Evolutionary conservation across 1,284 basidiomycete genomes (phyloP).

Genomic region (Pulveroboletus sp.): DNA sequence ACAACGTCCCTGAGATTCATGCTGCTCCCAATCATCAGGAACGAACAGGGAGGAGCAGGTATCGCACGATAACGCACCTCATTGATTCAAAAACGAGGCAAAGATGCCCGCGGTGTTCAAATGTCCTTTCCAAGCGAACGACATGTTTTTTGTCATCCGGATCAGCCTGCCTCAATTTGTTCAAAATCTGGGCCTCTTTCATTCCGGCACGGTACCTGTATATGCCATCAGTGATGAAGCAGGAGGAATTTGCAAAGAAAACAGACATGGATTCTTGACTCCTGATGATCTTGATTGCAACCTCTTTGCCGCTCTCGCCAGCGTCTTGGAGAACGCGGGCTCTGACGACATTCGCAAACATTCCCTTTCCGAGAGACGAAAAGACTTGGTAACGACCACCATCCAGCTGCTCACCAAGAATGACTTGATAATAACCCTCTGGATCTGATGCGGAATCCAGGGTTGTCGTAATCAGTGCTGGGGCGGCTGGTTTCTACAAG

Average conservation of each 20-base stretch:
- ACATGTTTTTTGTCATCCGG: constrained; percentile 97
- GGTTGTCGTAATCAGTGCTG: constrained; percentile 68
- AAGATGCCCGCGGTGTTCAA: constrained; percentile 95
- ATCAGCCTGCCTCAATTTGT: constrained; percentile 85
- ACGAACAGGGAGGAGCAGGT: background rate
- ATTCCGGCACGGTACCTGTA: constrained; percentile 90
- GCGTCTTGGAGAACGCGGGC: constrained; percentile 81
- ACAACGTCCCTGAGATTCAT: constrained; percentile 99
- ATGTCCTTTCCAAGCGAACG: constrained; percentile 87
- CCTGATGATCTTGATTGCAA: constrained; percentile 97
- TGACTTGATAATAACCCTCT: constrained; percentile 95
- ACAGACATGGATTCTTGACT: constrained; percentile 96
- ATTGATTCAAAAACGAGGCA: constrained; percentile 96
- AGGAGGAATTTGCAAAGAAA: constrained; percentile 4
- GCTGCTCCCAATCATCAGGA: constrained; percentile 44
- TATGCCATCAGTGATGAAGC: constrained; percentile 10
- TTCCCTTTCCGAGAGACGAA: constrained; percentile 93
- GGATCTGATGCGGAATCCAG: constrained; percentile 79
- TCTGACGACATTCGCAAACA: constrained; percentile 96
- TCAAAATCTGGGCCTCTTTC: constrained; percentile 90
- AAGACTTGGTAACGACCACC: constrained; percentile 93
- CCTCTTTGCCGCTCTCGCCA: constrained; percentile 72
- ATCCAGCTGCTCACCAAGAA: constrained; percentile 94
- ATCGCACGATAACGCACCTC: constrained; percentile 55
- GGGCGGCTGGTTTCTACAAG: constrained; percentile 53